Evolutionary conservation across 169 alveolate genomes (phyloP), one percentile per base, ranked within the genome.

Genomic region (Amoebophrya sp.): DNA sequence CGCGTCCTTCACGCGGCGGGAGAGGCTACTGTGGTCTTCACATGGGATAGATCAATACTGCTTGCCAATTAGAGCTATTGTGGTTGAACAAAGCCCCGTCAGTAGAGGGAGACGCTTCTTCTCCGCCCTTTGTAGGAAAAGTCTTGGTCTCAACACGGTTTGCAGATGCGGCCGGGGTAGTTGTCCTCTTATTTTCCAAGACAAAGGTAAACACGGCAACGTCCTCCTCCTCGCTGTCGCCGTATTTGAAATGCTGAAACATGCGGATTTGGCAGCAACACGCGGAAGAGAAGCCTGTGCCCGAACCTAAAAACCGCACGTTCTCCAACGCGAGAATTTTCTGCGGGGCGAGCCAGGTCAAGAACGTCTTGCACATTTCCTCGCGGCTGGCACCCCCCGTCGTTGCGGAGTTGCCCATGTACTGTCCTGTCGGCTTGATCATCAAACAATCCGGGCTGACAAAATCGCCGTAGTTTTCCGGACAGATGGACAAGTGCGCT

Each of bases 331-430:
- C 32, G 32, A 66, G 10, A 25, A 66, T 25, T 25, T 66, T 66
- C 83, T 66, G 83, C 83, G 83, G 83, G 29, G 83, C 83, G 35
- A 66, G 83, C 83, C 83, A 66, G 83, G 83, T 66, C 35, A 66
- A 25, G 32, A 25, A 66, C 7, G 83, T 66, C 83, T 25, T 7
- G 83, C 83, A 66, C 83, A 66, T 66, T 25, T 66, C 83, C 35
- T 66, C 83, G 35, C 83, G 83, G 83, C 35, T 12, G 1, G 39
- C 83, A 25, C 29, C 32, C 38, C 83, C 83, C 23, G 54, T 41
- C 54, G 23, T 12, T 2, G 23, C 54, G 35, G 83, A 18, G 18
- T 66, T 66, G 39, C 35, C 10, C 83, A 66, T 66, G 35, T 66
- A 66, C 32, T 1, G 32, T 2, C 83, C 83, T 0, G 1, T 12